Base-by-base conservation (phyloP, 176 grass and related monocot genomes). In the Tuctoria greenei region DNA sequence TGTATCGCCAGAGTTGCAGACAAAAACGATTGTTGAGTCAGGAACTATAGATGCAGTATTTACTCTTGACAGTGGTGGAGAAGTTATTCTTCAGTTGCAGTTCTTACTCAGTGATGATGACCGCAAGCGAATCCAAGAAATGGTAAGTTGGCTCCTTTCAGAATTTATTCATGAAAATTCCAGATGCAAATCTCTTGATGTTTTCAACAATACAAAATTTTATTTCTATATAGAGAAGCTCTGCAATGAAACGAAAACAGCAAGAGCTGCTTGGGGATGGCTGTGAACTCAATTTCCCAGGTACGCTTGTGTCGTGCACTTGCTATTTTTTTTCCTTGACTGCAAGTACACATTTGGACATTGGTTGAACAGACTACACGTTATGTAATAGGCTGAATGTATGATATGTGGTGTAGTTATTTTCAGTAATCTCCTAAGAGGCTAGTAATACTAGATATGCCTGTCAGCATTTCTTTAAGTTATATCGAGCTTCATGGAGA, bases 81-180 rank as follows among this genome's bases (percentile, higher is more conserved):
- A 15, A 51, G 40, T 83, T 44, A 55, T 79, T 74, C 80, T 87
- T 47, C 61, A 59, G 43, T 41, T 87, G 52, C 61, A 73, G 52
- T 79, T 87, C 35, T n/a, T 68, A n/a, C 85, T 87, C 20, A 87
- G 45, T n/a, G 80, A 87, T 62, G 79, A 78, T 61, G 85, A 83
- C 13, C 79, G 85, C 51, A 83, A 79, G 60, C 31, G 80, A 35
- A 66, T 87, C 51, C 85, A 62, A 68, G 74, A 87, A 73, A 83
- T 87, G 85, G 85, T 83, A 42, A 78, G 40, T 26, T 79, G 52
- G 10, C 11, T 11, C 12, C 18, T 36, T 34, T 61, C 51, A 42
- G 31, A 28, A 38, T 51, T 2, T 39, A 63, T 42, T 67, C 20
- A 18, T 67, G 54, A 73, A 82, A 73, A 39, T 23, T 55, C 2